These are phyloP conservation scores for Phytopythium oedochilum DNA, from an alignment of 352 stramenopile genomes.

Conservation along the genomic window DNA sequence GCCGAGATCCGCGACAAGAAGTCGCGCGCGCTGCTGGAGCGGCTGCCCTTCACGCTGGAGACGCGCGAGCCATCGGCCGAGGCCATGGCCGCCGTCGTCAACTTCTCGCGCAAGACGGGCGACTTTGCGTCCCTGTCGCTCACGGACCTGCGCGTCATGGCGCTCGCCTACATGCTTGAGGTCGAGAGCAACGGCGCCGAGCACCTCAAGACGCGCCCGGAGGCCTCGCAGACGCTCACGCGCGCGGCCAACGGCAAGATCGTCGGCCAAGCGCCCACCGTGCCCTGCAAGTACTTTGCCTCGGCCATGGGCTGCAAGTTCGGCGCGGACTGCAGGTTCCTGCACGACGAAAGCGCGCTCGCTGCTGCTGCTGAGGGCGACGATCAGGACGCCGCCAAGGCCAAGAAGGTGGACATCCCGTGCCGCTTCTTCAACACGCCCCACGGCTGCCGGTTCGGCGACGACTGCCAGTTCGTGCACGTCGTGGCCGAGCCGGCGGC, in stretches of 20 bases:
- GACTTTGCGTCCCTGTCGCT: slow-evolving; percentile 84
- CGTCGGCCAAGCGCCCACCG: slow-evolving; percentile 37
- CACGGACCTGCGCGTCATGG: slow-evolving; percentile 85
- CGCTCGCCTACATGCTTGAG: slow-evolving; percentile 84
- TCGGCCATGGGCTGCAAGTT: slow-evolving; percentile 79
- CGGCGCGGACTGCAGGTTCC: slow-evolving; percentile 74
- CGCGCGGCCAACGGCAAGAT: slow-evolving; percentile 67
- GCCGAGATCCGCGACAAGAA: slow-evolving; percentile 82
- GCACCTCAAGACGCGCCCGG: slow-evolving; percentile 69
- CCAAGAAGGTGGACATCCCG: slow-evolving; percentile 65
- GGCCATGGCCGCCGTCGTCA: slow-evolving; percentile 71
- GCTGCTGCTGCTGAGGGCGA: slow-evolving; percentile 7
- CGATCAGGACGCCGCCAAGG: slow-evolving; percentile 12
- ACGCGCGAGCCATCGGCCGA: slow-evolving; percentile 78
- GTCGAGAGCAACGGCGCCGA: slow-evolving; percentile 60
- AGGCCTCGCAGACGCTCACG: slow-evolving; percentile 60
- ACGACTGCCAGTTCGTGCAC: slow-evolving; percentile 71
- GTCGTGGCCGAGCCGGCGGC: slow-evolving; percentile 29
- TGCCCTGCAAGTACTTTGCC: slow-evolving; percentile 80
- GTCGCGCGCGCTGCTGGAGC: slow-evolving; percentile 60
- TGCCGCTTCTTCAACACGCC: slow-evolving; percentile 76
- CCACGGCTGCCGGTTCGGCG: slow-evolving; percentile 67
- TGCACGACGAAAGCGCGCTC: slow-evolving; percentile 51
- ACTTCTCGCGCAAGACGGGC: slow-evolving; percentile 83
- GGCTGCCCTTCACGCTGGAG: slow-evolving; percentile 69